A percentile compares a stretch with the other conserved stretches of the same genome.
Evolutionary conservation across 768 basidiomycete genomes (phyloP).

Genomic region (Mycena chlorophos): DNA sequence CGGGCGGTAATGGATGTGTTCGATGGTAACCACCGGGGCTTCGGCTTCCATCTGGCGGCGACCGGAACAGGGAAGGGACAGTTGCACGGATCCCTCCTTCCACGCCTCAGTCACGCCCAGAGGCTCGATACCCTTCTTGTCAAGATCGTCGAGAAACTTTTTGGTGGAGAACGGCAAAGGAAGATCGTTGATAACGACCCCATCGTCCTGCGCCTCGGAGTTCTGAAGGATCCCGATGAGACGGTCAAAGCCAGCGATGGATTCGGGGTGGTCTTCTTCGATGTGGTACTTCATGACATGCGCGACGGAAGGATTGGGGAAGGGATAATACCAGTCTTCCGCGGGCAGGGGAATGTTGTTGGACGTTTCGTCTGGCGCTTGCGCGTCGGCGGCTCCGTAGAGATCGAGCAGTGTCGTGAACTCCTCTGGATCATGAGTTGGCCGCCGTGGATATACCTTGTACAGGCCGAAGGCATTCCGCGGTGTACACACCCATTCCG

Average conservation of each 20-base stretch:
- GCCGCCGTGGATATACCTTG: too few species aligned
- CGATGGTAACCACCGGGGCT: background rate
- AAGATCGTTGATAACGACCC: background rate
- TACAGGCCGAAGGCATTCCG: too few species aligned
- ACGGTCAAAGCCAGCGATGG: background rate
- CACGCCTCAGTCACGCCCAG: background rate
- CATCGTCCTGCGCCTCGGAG: background rate
- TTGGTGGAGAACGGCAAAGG: background rate
- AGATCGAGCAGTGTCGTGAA: background rate
- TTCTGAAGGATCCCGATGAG: background rate
- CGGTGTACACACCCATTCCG: too few species aligned
- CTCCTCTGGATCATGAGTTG: background rate
- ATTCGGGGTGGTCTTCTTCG: background rate
- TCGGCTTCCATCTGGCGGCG: background rate
- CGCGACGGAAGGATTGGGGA: background rate
- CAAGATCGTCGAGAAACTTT: too few species aligned
- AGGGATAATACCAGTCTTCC: background rate
- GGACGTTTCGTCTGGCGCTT: background rate
- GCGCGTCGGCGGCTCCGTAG: background rate
- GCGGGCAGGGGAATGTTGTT: background rate
- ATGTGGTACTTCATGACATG: too few species aligned
- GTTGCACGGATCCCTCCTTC: background rate
- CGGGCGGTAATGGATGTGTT: too few species aligned
- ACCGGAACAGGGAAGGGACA: background rate
- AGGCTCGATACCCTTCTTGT: background rate